Base-by-base conservation (phyloP, 331 rosid species). In the Acacia concinna region DNA sequence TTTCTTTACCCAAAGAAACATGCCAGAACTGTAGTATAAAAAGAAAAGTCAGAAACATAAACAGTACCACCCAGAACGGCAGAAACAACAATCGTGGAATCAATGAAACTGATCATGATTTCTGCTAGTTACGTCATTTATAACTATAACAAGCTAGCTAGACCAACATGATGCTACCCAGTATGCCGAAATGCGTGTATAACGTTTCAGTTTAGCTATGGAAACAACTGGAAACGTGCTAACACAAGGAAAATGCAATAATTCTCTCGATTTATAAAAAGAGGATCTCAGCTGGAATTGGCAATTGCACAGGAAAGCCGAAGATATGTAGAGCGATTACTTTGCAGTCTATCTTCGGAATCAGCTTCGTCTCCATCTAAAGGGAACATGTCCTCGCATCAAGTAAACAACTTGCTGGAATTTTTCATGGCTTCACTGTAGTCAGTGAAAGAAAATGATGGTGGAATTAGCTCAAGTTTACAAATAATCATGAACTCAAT, bases 181-280 rank as follows among this genome's bases (percentile, higher is more conserved):
- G 52, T 32, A 32, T 23, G 12, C 64, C 25, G 62, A 83, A 75
- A 68, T 38, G 64, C 47, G 13, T 6, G 5, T 0, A 30, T 47
- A 34, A 66, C 31, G 65, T 12, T 56, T 63, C 62, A 30, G 38
- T 43, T 65, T 68, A 68, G 51, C 56, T 17, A 31, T 18, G 25
- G 59, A 68, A 75, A 43, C 66, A 35, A 76, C 63, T 17, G 75
- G 51, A 65, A 10, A 57, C 47, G 73, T 56, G 41, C 41, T 6
- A 6, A 43, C 35, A 59, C 5, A 76, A 75, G 30, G 12, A 46
- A 60, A 54, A 27, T 32, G 14, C 77, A 8, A 21, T 43, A 5
- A 38, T 25, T 59, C 52, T 3, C 34, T 44, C 25, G 18, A 68
- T 23, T 68, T 31, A 40, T 74, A 66, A 41, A 69, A 31, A 69